Conservation (phyloP, 2,329 filamentous ascomycete genomes). For the Drechslerella dactyloides region DNA sequence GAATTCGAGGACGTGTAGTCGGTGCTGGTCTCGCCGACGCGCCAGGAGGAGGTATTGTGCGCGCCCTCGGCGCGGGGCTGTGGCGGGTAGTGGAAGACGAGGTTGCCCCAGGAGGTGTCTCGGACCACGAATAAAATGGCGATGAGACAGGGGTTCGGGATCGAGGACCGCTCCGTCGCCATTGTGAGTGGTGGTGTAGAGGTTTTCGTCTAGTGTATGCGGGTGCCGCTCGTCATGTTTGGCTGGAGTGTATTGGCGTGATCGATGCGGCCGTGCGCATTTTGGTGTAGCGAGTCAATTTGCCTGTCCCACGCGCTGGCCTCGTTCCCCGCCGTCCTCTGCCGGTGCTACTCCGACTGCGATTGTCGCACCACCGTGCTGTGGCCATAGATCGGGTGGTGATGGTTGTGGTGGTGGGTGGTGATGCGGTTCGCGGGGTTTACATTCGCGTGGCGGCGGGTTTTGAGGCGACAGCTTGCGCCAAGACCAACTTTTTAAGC, state of each 20-base stretch:
- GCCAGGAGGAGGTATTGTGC: slow-evolving; percentile 53
- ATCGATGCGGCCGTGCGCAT: slow-evolving; percentile 9
- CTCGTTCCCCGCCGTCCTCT: not conserved
- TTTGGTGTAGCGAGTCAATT: not conserved
- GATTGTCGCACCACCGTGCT: not conserved
- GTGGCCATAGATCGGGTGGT: not conserved
- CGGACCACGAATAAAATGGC: slow-evolving; percentile 77
- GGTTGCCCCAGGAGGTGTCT: slow-evolving; percentile 77
- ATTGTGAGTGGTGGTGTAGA: not conserved
- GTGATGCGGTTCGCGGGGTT: not conserved
- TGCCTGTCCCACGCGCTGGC: not conserved
- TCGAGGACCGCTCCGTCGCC: slow-evolving; percentile 55
- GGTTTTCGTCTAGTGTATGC: slow-evolving; percentile 1
- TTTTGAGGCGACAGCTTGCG: not conserved
- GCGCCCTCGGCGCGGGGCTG: slow-evolving; percentile 59
- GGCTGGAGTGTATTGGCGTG: slow-evolving; percentile 8
- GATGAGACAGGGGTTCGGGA: slow-evolving; percentile 66
- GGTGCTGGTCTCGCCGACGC: slow-evolving; percentile 56
- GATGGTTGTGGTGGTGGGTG: not conserved
- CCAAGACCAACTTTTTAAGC: not conserved
- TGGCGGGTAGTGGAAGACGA: slow-evolving; percentile 87
- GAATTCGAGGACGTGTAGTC: slow-evolving; percentile 58
- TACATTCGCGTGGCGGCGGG: not conserved
- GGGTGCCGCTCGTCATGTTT: slow-evolving; percentile 21
- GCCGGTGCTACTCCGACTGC: not conserved